These are phyloP conservation scores for Candida glucosophila DNA, from an alignment of 1,139 yeast species.

Conservation along the genomic window DNA sequence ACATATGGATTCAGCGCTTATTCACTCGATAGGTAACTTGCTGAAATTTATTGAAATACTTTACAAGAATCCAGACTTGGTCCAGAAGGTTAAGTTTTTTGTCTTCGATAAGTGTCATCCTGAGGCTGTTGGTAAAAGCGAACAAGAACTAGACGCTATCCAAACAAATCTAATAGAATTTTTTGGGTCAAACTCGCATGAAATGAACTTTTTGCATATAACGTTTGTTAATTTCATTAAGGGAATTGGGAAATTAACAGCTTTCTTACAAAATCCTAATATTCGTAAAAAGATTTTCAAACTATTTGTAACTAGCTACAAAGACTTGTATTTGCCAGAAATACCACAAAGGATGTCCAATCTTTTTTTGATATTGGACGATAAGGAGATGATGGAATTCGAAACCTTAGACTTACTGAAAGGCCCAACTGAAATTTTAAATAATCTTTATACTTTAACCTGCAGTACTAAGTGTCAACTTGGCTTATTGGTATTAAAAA, in stretches of 20 bases:
- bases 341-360: constrained; percentile 23
- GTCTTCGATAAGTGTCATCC: constrained; percentile 28
- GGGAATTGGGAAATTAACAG: constrained; percentile 19
- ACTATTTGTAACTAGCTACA: constrained; percentile 19
- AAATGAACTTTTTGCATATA: constrained; percentile 25
- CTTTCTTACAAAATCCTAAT: constrained; percentile 16
- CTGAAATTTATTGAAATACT: constrained; percentile 14
- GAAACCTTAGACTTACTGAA: constrained; percentile 14
- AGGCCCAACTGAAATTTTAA: constrained; percentile 15
- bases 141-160: constrained; percentile 9
- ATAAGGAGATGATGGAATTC: constrained; percentile 14
- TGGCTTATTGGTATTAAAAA: constrained; percentile 21
- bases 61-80: constrained; percentile 10
- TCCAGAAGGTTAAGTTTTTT: constrained; percentile 20
- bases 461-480: constrained; percentile 25
- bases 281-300: constrained; percentile 25
- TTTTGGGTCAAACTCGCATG: constrained; percentile 18
- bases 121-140: constrained; percentile 5
- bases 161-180: constrained; percentile 19
- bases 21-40: constrained; percentile 13
- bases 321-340: constrained; percentile 17
- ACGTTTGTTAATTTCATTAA: constrained; percentile 22
- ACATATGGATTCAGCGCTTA: constrained; percentile 24
- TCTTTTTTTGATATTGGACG: constrained; percentile 26
- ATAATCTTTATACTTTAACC: constrained; percentile 21